Conservation (phyloP, 2,329 filamentous ascomycete species). For the Talaromyces sp. region DNA sequence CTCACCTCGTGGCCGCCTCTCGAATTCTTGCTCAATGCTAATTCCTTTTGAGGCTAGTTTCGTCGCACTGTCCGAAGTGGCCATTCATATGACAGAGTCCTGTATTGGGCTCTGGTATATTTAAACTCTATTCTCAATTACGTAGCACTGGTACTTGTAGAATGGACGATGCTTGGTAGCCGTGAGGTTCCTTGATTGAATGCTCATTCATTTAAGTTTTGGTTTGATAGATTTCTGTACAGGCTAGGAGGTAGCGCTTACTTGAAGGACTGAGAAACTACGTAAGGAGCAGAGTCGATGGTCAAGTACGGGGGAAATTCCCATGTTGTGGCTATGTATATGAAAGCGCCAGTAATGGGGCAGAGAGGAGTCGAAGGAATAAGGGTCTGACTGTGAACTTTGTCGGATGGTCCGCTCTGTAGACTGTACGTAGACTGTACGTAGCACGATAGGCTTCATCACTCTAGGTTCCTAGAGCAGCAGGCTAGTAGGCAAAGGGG, state of each 20-base stretch:
- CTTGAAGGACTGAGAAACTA: neutral
- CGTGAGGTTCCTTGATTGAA: no score
- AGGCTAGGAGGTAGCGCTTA: neutral
- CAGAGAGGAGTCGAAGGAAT: neutral
- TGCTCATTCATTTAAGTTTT: no score
- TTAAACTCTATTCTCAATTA: neutral
- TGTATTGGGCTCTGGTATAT: neutral
- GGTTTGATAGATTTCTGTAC: no score
- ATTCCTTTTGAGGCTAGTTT: neutral
- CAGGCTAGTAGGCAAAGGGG: neutral
- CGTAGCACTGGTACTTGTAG: neutral
- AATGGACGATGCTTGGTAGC: neutral
- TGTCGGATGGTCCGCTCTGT: neutral
- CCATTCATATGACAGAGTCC: neutral
- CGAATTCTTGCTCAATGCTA: no score
- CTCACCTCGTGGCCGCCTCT: neutral
- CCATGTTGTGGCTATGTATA: neutral
- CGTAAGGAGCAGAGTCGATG: neutral
- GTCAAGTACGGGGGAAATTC: neutral
- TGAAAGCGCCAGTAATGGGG: neutral
- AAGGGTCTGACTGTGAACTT: neutral
- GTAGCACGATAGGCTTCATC: neutral
- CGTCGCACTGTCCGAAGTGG: neutral
- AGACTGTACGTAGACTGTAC: neutral
- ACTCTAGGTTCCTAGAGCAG: neutral